Percentiles rank a stretch among this genome's conserved stretches.
These are phyloP conservation scores for Lipomyces chichibuensis DNA, from an alignment of 805 yeast genomes.

Conservation along the genomic window DNA sequence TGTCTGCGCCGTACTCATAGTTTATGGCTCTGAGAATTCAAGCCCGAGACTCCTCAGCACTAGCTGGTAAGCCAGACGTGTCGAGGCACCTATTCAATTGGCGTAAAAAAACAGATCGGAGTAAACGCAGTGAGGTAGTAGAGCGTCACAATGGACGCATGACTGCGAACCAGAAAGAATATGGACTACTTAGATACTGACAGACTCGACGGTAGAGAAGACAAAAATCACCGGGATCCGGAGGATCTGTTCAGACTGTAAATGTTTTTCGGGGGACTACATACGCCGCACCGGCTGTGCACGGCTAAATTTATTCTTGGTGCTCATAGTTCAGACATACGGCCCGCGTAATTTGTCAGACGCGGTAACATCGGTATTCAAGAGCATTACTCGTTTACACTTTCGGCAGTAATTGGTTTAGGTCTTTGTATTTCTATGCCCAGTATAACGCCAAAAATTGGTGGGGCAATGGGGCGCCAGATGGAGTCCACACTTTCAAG, in stretches of 20 bases:
- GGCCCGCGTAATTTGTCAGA: background rate
- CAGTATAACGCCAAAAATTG: background rate
- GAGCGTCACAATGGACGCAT: background rate
- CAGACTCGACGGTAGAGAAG: background rate
- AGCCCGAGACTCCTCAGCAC: background rate
- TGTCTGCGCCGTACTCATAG: slow-evolving; percentile 23
- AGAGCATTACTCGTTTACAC: background rate
- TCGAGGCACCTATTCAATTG: background rate
- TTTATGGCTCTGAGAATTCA: background rate
- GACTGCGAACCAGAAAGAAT: background rate
- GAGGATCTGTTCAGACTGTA: background rate
- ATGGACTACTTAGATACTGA: background rate
- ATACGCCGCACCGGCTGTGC: background rate
- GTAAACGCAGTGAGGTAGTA: background rate
- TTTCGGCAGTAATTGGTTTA: background rate
- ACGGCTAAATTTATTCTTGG: background rate
- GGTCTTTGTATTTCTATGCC: background rate
- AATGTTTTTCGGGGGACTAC: background rate
- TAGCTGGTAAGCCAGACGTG: background rate
- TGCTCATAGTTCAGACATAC: background rate
- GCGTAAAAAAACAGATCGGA: no score
- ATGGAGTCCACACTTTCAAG: background rate
- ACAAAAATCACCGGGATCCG: background rate
- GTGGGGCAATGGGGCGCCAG: background rate
- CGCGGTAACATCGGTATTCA: background rate